Conservation (phyloP, 768 basidiomycete genomes). For the Termitomyces sp. region DNA sequence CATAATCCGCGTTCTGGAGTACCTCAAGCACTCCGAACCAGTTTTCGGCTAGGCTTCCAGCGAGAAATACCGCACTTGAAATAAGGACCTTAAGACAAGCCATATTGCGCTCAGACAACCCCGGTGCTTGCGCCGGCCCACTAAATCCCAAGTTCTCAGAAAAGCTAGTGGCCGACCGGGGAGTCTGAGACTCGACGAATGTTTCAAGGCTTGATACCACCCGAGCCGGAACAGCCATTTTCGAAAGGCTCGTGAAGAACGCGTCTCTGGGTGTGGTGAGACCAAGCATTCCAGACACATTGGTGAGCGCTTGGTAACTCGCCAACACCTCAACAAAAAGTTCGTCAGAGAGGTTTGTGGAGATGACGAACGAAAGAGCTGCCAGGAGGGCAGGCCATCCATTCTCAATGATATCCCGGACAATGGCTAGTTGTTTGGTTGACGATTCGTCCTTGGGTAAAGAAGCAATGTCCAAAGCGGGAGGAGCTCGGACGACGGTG, state of each 20-base stretch:
- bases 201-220: constrained; percentile 81
- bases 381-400: constrained; percentile 94
- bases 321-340: constrained; percentile 84
- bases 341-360: constrained; percentile 87
- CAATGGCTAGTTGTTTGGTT: constrained; percentile 53
- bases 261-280: constrained; percentile 87
- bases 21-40: constrained; percentile 92
- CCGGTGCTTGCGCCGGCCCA: constrained; percentile 51
- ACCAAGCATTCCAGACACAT: constrained; percentile 85
- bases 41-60: constrained; percentile 80
- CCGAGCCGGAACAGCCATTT: constrained; percentile 85
- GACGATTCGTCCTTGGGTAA: constrained; percentile 45
- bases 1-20: constrained; percentile 92
- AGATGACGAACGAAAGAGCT: constrained; percentile 82
- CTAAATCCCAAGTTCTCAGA: constrained; percentile 67
- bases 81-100: constrained; percentile 85
- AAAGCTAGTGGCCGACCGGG: constrained; percentile 51
- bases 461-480: constrained; percentile 57
- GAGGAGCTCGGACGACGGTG: constrained; percentile 62
- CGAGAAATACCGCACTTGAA: constrained; percentile 71
- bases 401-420: constrained; percentile 74
- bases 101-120: constrained; percentile 84
- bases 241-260: constrained; percentile 85
- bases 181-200: constrained; percentile 45
- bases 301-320: constrained; percentile 79